A percentile compares a stretch with the other conserved stretches of the same genome.
Conservation (phyloP, 768 basidiomycete genomes). For the Leucogyrophana mollusca region DNA sequence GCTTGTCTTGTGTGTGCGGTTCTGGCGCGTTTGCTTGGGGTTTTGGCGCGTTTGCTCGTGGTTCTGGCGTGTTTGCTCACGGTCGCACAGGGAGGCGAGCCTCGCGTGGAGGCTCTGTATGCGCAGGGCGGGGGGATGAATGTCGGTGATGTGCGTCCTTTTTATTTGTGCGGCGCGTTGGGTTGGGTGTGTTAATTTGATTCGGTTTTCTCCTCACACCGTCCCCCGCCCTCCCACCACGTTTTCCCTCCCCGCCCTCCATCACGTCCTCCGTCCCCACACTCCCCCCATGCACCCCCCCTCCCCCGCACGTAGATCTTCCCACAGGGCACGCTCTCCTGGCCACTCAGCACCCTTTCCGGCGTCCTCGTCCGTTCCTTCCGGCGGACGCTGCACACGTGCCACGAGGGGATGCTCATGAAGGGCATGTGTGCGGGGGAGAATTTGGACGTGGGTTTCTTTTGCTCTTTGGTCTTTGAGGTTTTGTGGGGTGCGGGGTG, state of each 20-base stretch:
- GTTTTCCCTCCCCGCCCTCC: no score
- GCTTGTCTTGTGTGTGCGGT: no score
- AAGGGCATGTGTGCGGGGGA: slow-evolving; percentile 78
- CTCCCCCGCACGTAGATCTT: slow-evolving; percentile 63
- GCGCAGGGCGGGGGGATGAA: slow-evolving; percentile 82
- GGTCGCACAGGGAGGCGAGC: slow-evolving; percentile 44
- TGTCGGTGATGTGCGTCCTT: slow-evolving; percentile 62
- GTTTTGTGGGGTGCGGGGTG: no score
- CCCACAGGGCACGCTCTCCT: slow-evolving; percentile 64
- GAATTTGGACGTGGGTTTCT: slow-evolving; percentile 61
- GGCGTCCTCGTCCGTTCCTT: slow-evolving; percentile 80
- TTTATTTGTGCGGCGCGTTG: neutral
- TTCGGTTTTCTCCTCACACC: neutral
- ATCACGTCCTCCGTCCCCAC: neutral
- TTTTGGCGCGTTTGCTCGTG: no score
- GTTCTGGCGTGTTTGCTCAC: no score
- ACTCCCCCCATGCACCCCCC: no score
- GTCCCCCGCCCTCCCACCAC: no score
- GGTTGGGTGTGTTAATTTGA: no score
- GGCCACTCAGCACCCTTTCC: slow-evolving; percentile 72
- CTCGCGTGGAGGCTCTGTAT: slow-evolving; percentile 70
- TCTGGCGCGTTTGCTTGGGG: no score
- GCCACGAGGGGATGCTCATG: slow-evolving; percentile 71
- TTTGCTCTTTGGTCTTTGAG: no score
- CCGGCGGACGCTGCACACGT: slow-evolving; percentile 67